Evolutionary conservation across 1,284 basidiomycete genomes (phyloP), one percentile per base, ranked within the genome.

Genomic region (Apiotrichum domesticum): DNA sequence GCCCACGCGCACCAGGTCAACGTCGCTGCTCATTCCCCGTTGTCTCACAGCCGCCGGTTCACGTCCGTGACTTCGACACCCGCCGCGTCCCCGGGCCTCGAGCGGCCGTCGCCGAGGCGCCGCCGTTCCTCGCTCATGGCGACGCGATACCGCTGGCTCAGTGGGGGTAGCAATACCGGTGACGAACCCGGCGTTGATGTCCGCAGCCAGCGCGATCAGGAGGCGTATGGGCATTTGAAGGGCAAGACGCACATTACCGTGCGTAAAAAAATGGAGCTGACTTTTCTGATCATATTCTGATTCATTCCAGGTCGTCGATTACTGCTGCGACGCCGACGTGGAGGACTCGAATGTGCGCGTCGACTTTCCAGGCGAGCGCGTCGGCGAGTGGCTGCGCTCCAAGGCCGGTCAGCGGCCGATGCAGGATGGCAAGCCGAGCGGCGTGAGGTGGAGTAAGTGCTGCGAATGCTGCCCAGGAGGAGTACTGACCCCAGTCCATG

Each of bases 161-260:
- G 46, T 8, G 55, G 52, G 21, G 45, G 51, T 9, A 35, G 65
- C 6, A 66, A 72, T n/a, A 76, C 74, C n/a, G 75, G 75, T 9
- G 70, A 73, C 55, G 75, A 77, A 56, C 75, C 74, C 3, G 75
- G 75, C 59, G 74, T 77, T 14, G 73, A 77, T 54, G 75, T 77
- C 7, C 67, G 67, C 33, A 64, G 64, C 43, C 64, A 65, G 54
- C 51, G 71, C 48, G 74, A 73, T 53, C 67, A 75, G 54, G 67
- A 72, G 59, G 62, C 66, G 35, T 75, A 73, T 56, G 61, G 62
- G 0, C 71, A 73, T 56, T 52, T 74, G 47, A 66, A 61, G 54
- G 67, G 57, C 7, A 52, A 54, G 51, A 69, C 68, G 0, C 56
- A 63, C 7, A 62, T 75, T 13, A 68, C 68, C 13, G 71, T 72